These are phyloP conservation scores for Alternaria gansuensis DNA, from an alignment of 2,329 filamentous ascomycete species.

Conservation along the genomic window DNA sequence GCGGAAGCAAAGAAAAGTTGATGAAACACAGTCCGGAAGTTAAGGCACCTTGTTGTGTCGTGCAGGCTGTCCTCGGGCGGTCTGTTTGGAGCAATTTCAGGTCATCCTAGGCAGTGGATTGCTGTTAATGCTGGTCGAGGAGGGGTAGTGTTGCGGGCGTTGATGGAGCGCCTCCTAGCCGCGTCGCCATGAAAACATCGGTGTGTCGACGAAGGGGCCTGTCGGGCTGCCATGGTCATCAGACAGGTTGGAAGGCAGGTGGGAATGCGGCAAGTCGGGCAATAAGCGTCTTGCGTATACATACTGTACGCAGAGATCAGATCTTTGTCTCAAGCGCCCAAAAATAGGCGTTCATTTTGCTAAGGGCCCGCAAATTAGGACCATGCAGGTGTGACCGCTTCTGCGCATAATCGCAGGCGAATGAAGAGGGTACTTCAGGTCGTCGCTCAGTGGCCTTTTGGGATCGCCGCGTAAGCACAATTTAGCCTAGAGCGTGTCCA, in stretches of 20 bases:
- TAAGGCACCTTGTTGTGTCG: conserved; percentile 26
- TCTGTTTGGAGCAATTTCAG: conserved; percentile 28
- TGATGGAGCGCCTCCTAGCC: conserved; percentile 25
- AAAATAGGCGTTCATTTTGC: conserved; percentile 35
- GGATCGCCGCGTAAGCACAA: conserved; percentile 29
- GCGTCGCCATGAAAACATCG: conserved; percentile 19
- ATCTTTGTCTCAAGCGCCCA: conserved; percentile 30
- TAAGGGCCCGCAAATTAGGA: conserved; percentile 20
- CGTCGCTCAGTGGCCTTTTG: conserved; percentile 21
- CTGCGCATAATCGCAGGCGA: conserved; percentile 26
- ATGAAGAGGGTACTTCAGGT: conserved; percentile 23
- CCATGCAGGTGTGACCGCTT: conserved; percentile 32
- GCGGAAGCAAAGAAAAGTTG: conserved; percentile 25
- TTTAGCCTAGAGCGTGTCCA: conserved; percentile 26
- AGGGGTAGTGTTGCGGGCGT: conserved; percentile 29
- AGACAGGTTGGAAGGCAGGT: conserved; percentile 24
- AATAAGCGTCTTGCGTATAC: conserved; percentile 28
- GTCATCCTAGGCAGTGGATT: conserved; percentile 27
- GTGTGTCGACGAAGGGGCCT: conserved; percentile 17
- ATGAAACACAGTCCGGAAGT: conserved; percentile 31
- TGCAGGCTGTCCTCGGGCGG: conserved; percentile 27
- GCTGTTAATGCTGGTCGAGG: conserved; percentile 21
- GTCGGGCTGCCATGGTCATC: conserved; percentile 27
- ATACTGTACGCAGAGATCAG: conserved; percentile 28
- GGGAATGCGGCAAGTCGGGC: conserved; percentile 31